A percentile compares a stretch with the other conserved stretches of the same genome.
Conservation (phyloP, 805 yeast species). For the Candida morakotiae region DNA sequence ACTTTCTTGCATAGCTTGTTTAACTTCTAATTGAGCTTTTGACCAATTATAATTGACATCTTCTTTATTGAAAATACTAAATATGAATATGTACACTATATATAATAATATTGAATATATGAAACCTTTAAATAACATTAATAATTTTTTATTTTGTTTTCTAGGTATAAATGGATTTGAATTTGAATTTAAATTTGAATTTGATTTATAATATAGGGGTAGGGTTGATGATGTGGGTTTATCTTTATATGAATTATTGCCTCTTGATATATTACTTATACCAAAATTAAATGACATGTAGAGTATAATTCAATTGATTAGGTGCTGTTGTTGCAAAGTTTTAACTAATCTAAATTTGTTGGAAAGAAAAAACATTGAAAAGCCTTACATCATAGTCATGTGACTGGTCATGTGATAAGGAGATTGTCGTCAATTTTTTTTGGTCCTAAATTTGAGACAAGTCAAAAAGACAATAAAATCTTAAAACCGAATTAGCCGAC, state of each 20-base stretch:
- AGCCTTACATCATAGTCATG: not conserved
- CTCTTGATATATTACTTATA: constrained; percentile 8
- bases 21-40: constrained; percentile 53
- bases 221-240: constrained; percentile 13
- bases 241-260: constrained; percentile 9
- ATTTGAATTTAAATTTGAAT: constrained; percentile 18
- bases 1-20: constrained; percentile 62
- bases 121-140: constrained; percentile 42
- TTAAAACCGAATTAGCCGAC: too few relatives aligned
- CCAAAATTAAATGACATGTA: constrained; percentile 9
- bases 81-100: constrained; percentile 24
- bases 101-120: constrained; percentile 40
- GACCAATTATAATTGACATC: constrained; percentile 33
- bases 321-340: constrained; percentile 1
- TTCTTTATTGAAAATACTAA: constrained; percentile 2
- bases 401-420: not conserved
- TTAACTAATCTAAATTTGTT: not conserved
- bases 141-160: constrained; percentile 11
- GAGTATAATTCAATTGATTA: not conserved
- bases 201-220: constrained; percentile 35
- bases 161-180: constrained; percentile 8
- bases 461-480: too few relatives aligned
- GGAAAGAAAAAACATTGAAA: not conserved
- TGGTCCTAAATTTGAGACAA: too few relatives aligned
- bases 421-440: not conserved